Conservation (phyloP, 768 basidiomycete species). For the Terana coerulea region DNA sequence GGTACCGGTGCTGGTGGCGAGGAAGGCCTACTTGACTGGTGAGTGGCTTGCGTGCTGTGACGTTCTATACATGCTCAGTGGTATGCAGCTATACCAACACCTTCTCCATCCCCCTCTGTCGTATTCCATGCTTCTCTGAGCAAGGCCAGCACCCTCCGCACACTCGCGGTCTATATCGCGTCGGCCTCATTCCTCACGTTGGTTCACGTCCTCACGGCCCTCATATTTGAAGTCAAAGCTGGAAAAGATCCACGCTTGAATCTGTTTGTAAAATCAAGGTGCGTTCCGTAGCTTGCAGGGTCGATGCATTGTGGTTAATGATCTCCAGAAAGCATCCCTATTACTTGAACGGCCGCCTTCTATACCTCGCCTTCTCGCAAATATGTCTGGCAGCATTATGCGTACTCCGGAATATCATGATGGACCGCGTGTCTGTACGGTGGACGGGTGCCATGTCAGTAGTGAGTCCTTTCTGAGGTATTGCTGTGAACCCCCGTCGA, state of each 20-base stretch:
- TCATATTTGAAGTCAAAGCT: constrained; percentile 27
- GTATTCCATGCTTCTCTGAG: constrained; percentile 42
- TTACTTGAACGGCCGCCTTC: constrained; percentile 64
- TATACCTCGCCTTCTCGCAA: constrained; percentile 59
- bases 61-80: constrained; percentile 15
- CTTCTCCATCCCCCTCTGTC: constrained; percentile 49
- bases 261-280: constrained; percentile 70
- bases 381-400: constrained; percentile 42
- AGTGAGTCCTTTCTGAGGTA: neutral
- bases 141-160: constrained; percentile 43
- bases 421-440: constrained; percentile 49
- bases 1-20: constrained; percentile 52
- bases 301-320: constrained; percentile 1
- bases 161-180: constrained; percentile 41
- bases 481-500: neutral
- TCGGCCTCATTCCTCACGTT: constrained; percentile 43
- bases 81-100: constrained; percentile 38
- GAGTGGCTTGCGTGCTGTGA: constrained; percentile 22
- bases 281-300: constrained; percentile 16
- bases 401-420: constrained; percentile 54
- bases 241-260: constrained; percentile 40
- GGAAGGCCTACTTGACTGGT: constrained; percentile 62
- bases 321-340: constrained; percentile 63
- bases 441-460: constrained; percentile 19
- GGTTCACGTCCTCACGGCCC: constrained; percentile 40